Base-by-base conservation (phyloP, 140 eudicot genomes). In the Bidens hawaiensis region DNA sequence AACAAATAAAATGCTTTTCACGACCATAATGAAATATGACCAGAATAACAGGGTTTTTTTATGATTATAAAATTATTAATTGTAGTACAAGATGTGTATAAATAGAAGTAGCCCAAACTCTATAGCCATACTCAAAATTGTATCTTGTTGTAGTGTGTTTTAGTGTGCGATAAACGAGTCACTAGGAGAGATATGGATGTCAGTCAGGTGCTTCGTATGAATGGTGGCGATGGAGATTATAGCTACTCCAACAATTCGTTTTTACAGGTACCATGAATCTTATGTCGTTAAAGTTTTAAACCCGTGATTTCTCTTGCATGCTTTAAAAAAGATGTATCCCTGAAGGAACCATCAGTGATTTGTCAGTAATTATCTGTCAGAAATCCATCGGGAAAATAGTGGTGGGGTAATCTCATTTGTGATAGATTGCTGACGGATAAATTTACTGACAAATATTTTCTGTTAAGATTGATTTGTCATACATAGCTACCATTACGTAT, bases 161-260 rank as follows among this genome's bases (percentile, higher is more conserved):
- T 7, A 42, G 43, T 15, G 18, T 12, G 12, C 61, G 52, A n/a
- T n/a, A n/a, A n/a, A n/a, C n/a, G n/a, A n/a, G n/a, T n/a, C n/a
- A n/a, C n/a, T n/a, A n/a, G n/a, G n/a, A 51, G 43, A n/a, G 8
- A 25, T 1, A 79, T 79, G 84, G 78, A 75, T 10, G 81, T 75
- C 4, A 28, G 23, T 31, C 56, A 70, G 27, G 81, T 70, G 42
- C 81, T 79, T n/a, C n/a, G n/a, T n/a, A n/a, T n/a, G n/a, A n/a
- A n/a, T n/a, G n/a, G n/a, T n/a, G n/a, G n/a, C n/a, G 33, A n/a
- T 33, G 84, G 78, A 45, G 75, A 75, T 51, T n/a, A 70, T 30
- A 79, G 84, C 56, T 79, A 79, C 24, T 76, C 84, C 40, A 79
- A 65, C 63, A 79, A 79, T 70, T 79, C 81, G 13, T 67, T 50